These are phyloP conservation scores for Penicillium bovifimosum DNA, from an alignment of 495 filamentous ascomycete genomes.

Conservation along the genomic window DNA sequence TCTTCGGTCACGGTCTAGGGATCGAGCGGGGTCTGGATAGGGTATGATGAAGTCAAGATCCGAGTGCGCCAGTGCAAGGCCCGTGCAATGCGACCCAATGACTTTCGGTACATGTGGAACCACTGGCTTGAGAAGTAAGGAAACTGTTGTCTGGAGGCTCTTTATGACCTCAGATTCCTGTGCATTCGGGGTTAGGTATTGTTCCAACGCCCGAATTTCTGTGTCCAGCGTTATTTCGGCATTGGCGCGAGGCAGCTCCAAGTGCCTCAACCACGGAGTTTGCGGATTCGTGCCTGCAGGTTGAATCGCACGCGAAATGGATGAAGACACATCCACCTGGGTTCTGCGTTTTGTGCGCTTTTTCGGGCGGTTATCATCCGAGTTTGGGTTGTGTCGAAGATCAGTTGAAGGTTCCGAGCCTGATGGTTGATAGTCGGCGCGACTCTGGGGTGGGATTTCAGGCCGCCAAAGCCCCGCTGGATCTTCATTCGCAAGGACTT, in stretches of 20 bases:
- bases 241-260: slow-evolving; percentile 1
- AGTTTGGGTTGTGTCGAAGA: not conserved
- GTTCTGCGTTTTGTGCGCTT: not conserved
- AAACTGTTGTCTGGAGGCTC: slow-evolving; percentile 25
- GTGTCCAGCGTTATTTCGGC: slow-evolving; percentile 28
- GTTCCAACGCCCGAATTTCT: slow-evolving; percentile 44
- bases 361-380: slow-evolving; percentile 6
- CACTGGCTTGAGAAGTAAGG: slow-evolving; percentile 11
- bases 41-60: slow-evolving; percentile 44
- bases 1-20: slow-evolving; percentile 17
- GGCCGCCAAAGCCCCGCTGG: slow-evolving; percentile 21
- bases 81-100: slow-evolving; percentile 50
- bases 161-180: slow-evolving; percentile 28
- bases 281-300: slow-evolving; percentile 12
- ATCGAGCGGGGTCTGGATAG: slow-evolving; percentile 20
- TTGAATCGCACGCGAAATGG: slow-evolving; percentile 15
- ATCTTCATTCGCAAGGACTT: slow-evolving; percentile 12
- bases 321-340: not conserved
- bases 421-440: slow-evolving; percentile 15
- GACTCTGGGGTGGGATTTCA: slow-evolving; percentile 17
- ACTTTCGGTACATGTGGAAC: slow-evolving; percentile 31
- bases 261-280: slow-evolving; percentile 29
- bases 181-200: slow-evolving; percentile 34
- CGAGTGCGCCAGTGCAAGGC: slow-evolving; percentile 47
- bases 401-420: not conserved